A percentile compares a stretch with the other conserved stretches of the same genome.
Conservation (phyloP, 805 yeast genomes). For the Lipomyces japonicus region DNA sequence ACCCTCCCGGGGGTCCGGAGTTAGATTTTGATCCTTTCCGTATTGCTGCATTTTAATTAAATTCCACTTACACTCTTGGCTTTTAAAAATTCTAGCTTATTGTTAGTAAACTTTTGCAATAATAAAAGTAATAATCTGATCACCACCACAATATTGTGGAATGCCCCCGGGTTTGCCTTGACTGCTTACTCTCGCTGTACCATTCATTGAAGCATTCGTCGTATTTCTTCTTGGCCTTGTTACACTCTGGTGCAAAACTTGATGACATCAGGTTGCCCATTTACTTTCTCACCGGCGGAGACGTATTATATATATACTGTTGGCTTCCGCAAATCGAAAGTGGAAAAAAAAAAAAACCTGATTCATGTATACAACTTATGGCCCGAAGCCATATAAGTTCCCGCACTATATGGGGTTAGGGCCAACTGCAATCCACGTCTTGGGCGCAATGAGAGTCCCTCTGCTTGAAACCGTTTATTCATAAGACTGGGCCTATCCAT, state of each 20-base stretch:
- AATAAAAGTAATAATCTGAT: not conserved
- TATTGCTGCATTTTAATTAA: not conserved
- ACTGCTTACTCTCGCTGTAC: slow-evolving; percentile 74
- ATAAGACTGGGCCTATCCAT: too few relatives aligned
- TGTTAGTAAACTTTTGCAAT: slow-evolving; percentile 2
- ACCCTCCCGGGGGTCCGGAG: too few relatives aligned
- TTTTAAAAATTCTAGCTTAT: slow-evolving; percentile 39
- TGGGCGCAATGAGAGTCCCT: too few relatives aligned
- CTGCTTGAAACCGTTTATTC: too few relatives aligned
- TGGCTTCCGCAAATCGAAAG: too few relatives aligned
- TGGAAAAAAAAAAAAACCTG: too few relatives aligned
- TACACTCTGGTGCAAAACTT: slow-evolving; percentile 96
- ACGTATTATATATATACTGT: too few relatives aligned
- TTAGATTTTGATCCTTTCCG: not conserved
- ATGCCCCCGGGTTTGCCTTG: not conserved
- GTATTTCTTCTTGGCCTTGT: slow-evolving; percentile 75
- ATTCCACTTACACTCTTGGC: slow-evolving; percentile 46
- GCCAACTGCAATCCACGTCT: too few relatives aligned
- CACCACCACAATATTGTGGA: not conserved
- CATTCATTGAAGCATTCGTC: slow-evolving; percentile 92
- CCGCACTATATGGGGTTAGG: too few relatives aligned
- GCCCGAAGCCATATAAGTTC: too few relatives aligned
- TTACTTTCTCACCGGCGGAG: too few relatives aligned
- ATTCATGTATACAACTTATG: too few relatives aligned
- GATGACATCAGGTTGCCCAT: slow-evolving; percentile 53